Percentiles rank a stretch among this genome's conserved stretches.
These are phyloP conservation scores for Rhynchosporium secalis DNA, from an alignment of 2,329 filamentous ascomycete species.

Conservation along the genomic window DNA sequence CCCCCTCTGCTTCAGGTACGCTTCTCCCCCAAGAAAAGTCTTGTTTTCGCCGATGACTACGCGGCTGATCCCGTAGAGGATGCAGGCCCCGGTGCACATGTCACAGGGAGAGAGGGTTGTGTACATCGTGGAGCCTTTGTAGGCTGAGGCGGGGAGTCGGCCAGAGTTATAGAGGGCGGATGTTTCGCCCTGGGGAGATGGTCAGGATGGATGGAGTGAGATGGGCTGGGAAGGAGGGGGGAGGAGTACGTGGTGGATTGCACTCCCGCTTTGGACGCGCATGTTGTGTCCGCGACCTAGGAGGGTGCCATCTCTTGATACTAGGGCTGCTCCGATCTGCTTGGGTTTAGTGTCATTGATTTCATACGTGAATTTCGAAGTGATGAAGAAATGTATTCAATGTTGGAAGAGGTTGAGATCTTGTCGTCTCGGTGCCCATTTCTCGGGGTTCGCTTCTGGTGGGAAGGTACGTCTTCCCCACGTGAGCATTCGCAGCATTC, in stretches of 20 bases:
- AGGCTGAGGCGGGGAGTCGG: slow-evolving; percentile 66
- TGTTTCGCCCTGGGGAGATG: slow-evolving; percentile 63
- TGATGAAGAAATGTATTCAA: no score
- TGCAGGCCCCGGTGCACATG: slow-evolving; percentile 76
- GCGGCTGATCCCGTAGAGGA: slow-evolving; percentile 72
- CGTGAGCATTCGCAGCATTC: not conserved
- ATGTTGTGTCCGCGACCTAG: slow-evolving; percentile 74
- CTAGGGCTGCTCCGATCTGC: slow-evolving; percentile 57
- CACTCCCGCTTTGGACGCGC: slow-evolving; percentile 70
- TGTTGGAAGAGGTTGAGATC: not conserved
- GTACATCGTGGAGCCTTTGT: slow-evolving; percentile 77
- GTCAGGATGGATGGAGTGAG: not conserved
- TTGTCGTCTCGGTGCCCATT: not conserved
- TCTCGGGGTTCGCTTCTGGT: no score
- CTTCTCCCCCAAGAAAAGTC: slow-evolving; percentile 72
- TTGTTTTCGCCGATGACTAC: slow-evolving; percentile 79
- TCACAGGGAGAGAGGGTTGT: slow-evolving; percentile 78
- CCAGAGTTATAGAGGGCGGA: slow-evolving; percentile 74
- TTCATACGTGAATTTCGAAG: no score
- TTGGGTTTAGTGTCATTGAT: not conserved
- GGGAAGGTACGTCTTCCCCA: no score
- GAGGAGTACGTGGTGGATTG: slow-evolving; percentile 65
- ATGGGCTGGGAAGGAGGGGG: not conserved
- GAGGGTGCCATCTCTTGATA: slow-evolving; percentile 68
- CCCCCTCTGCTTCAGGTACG: slow-evolving; percentile 65